phyloP scores from a whole-genome alignment of 768 basidiomycete genomes.

The Neoboletus magnificus region DNA sequence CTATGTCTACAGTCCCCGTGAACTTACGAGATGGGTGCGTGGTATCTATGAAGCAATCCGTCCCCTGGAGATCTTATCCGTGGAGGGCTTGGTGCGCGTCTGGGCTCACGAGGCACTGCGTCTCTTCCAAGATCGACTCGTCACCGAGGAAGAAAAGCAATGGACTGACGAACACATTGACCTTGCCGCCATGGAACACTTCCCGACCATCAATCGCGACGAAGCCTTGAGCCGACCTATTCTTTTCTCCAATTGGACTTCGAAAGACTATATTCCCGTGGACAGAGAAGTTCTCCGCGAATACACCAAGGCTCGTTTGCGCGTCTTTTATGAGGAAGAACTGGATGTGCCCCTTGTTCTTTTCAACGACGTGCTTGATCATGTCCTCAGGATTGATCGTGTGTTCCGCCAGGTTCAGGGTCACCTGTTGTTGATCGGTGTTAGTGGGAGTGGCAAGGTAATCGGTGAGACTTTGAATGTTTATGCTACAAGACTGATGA shows the following conservation, averaged over 20 bases:
- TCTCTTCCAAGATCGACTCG: conserved; percentile 96
- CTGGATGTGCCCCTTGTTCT: conserved; percentile 95
- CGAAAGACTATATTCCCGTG: conserved; percentile 93
- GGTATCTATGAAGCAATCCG: conserved; percentile 97
- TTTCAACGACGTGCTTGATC: conserved; percentile 98
- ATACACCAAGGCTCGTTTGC: conserved; percentile 92
- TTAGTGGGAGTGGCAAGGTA: conserved; percentile 98
- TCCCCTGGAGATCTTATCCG: conserved; percentile 87
- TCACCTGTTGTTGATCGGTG: conserved; percentile 93
- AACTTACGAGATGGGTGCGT: conserved; percentile 95
- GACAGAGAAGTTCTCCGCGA: conserved; percentile 91
- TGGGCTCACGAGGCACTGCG: conserved; percentile 99
- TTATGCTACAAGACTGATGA: conserved; percentile 14
- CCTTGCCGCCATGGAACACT: conserved; percentile 75
- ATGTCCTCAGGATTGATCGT: conserved; percentile 95
- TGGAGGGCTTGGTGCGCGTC: conserved; percentile 92
- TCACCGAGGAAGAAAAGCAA: conserved; percentile 83
- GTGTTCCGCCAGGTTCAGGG: conserved; percentile 99
- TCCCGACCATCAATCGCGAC: conserved; percentile 86
- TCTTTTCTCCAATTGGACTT: conserved; percentile 98
- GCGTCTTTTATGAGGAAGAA: conserved; percentile 99
- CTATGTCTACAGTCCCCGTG: conserved; percentile 98
- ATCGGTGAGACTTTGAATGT: conserved; percentile 12
- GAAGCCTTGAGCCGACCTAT: conserved; percentile 89
- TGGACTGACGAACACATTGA: conserved; percentile 98